phyloP scores from a whole-genome alignment of 345 rosid species.

The Hibiscus trionum region DNA sequence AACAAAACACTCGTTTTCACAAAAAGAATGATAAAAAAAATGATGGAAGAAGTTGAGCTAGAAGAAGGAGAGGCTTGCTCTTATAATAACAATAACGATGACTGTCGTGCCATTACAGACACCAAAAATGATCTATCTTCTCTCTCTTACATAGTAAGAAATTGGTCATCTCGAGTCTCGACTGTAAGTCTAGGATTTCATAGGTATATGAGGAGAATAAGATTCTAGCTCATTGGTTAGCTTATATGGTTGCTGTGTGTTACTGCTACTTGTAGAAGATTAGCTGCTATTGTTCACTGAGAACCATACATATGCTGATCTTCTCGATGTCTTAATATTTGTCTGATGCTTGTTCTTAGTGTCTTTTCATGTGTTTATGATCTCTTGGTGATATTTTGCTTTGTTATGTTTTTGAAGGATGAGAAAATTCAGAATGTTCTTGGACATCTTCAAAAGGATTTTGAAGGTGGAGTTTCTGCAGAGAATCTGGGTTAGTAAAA shows the following conservation, averaged over 20 bases:
- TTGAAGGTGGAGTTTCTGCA: conserved; percentile 92
- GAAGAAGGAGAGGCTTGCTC: conserved; percentile 79
- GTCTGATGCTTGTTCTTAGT: neutral
- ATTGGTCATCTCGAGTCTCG: conserved; percentile 9
- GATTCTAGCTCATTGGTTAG: neutral
- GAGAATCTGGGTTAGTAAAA: conserved; percentile 82
- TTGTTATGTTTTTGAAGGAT: conserved; percentile 47
- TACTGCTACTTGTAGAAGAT: conserved; percentile 3
- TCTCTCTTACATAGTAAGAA: conserved; percentile 76
- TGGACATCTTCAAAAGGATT: conserved; percentile 93
- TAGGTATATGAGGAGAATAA: conserved; percentile 2
- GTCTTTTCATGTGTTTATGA: neutral
- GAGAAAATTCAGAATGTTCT: conserved; percentile 82
- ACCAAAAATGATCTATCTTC: conserved; percentile 66
- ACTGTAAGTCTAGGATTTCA: neutral
- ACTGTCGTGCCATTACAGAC: conserved; percentile 45
- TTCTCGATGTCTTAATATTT: neutral
- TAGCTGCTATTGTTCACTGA: neutral
- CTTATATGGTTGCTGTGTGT: neutral
- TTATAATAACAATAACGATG: conserved; percentile 40
- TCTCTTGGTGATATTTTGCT: conserved; percentile 8
- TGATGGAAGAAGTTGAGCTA: conserved; percentile 64
- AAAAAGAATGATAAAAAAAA: no score
- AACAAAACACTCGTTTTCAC: no score
- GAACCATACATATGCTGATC: neutral